Evolutionary conservation across 176 grass and related monocot genomes (phyloP), one percentile per base, ranked within the genome.

Genomic region (Musa troglodytarum): DNA sequence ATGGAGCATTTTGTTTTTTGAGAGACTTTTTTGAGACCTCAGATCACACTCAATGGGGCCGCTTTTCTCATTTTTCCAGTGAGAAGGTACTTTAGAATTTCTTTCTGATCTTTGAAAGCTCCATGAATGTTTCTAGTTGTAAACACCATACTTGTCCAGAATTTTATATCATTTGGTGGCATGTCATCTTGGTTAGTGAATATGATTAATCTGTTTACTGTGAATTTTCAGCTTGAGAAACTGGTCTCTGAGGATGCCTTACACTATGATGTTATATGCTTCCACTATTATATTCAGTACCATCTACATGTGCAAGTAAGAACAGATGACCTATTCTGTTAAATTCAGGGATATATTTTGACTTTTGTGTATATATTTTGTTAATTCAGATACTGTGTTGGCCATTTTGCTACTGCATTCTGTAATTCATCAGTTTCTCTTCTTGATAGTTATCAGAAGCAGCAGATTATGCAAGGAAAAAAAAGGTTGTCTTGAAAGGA

Each of bases 271-370:
- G 71, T 89, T 80, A 92, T 99, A 87, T 53, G 86, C 58, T 99
- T 99, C 74, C 96, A 99, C 74, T 99, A 99, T 71, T 99, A 94
- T 82, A 82, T 99, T 67, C 96, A 99, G 75, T 99, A 88, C 74
- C 91, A 99, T 95, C 96, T 94, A 82, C 79, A 94, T 92, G 75
- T 84, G 56, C 95, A 99, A 91, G 96, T 99, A 89, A 89, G 96
- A 86, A 71, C 85, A 15, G 3, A 77, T 59, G 25, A n/a, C 52
- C 7, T 68, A 75, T 13, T 25, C 26, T 23, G 52, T 76, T 49
- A 67, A 73, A 50, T 11, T 43, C 24, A 50, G 8, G 15, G 28
- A 69, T 17, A 13, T 43, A 43, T 43, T 43, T 43, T 0, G 34
- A 43, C 6, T 43, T 43, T 43, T 55, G 69, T 66, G 17, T 56